A percentile compares a stretch with the other conserved stretches of the same genome.
phyloP scores from a whole-genome alignment of 2,329 filamentous ascomycete species.

The Botrytis hyacinthi region DNA sequence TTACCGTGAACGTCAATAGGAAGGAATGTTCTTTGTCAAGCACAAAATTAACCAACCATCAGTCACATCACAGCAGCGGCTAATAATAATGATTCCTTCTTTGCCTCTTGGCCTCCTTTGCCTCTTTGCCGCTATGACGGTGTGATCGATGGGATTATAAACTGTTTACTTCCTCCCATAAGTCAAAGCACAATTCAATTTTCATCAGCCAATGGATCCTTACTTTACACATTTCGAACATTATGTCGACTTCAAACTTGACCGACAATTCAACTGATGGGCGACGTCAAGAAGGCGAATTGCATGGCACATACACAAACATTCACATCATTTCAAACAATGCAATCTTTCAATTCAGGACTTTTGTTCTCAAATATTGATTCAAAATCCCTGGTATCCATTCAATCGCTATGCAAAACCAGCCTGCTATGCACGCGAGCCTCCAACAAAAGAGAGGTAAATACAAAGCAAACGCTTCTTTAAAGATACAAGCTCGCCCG shows the following conservation, averaged over 20 bases:
- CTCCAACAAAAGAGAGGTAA: background rate
- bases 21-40: conserved; percentile 9
- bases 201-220: background rate
- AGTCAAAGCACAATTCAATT: background rate
- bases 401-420: background rate
- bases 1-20: background rate
- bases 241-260: background rate
- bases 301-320: background rate
- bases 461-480: background rate
- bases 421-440: background rate
- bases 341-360: background rate
- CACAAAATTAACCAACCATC: background rate
- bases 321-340: background rate
- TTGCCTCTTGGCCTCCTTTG: background rate
- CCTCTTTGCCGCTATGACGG: background rate
- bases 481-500: conserved; percentile 7
- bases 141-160: background rate
- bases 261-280: background rate
- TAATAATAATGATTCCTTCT: background rate
- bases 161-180: background rate
- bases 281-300: background rate
- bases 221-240: background rate
- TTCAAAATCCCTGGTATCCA: background rate
- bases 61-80: background rate
- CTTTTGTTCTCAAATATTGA: background rate